Evolutionary conservation across 768 basidiomycete species (phyloP).

Genomic region (Leccinum broughii): DNA sequence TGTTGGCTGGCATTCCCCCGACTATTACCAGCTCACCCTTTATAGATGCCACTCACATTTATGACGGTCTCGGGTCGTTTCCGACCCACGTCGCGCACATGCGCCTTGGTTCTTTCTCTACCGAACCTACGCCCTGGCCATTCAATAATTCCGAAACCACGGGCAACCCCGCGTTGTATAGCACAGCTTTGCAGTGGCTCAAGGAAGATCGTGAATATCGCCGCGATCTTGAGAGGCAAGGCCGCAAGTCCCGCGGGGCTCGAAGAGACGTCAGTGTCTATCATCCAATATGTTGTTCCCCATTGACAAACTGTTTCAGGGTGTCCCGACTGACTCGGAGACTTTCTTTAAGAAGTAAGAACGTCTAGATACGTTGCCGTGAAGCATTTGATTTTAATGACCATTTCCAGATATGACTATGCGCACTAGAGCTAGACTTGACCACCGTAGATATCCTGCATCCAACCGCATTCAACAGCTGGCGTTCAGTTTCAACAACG

Average conservation of each 20-base stretch:
- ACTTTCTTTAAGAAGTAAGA: slow-evolving; percentile 81
- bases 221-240: slow-evolving; percentile 54
- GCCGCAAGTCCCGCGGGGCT: slow-evolving; percentile 63
- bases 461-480: slow-evolving; percentile 15
- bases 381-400: slow-evolving; percentile 6
- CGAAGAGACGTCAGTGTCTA: slow-evolving; percentile 48
- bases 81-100: slow-evolving; percentile 94
- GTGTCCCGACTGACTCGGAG: slow-evolving; percentile 73
- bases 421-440: slow-evolving; percentile 33
- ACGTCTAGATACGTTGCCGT: slow-evolving; percentile 20
- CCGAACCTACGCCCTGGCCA: slow-evolving; percentile 72
- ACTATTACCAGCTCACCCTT: slow-evolving; percentile 7
- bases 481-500: slow-evolving; percentile 19
- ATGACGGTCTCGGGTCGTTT: slow-evolving; percentile 88
- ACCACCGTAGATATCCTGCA: neutral
- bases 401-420: slow-evolving; percentile 49
- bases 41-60: slow-evolving; percentile 94
- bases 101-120: slow-evolving; percentile 76
- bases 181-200: slow-evolving; percentile 83
- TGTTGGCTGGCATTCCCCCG: slow-evolving; percentile 7
- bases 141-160: slow-evolving; percentile 34
- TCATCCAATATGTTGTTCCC: neutral
- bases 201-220: slow-evolving; percentile 75
- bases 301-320: slow-evolving; percentile 35
- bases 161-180: slow-evolving; percentile 48